phyloP scores from a whole-genome alignment of 129 eudicot genomes.

The Tagetes patula region DNA sequence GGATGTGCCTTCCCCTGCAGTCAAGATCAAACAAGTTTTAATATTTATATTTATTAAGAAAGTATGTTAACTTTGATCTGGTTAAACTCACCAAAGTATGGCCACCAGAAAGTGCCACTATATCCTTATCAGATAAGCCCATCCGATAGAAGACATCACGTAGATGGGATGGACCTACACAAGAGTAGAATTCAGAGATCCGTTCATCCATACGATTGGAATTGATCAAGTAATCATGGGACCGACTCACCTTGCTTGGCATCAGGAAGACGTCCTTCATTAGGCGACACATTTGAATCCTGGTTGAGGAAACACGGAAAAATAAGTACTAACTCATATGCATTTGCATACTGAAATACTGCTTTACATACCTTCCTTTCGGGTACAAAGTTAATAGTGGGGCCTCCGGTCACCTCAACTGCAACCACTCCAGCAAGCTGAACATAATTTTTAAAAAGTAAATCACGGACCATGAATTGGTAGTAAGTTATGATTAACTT shows the following conservation, averaged over 20 bases:
- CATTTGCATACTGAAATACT: background rate
- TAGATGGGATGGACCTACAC: slow-evolving; percentile 73
- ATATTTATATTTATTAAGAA: background rate
- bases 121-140: slow-evolving; percentile 89
- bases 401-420: slow-evolving; percentile 98
- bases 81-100: slow-evolving; percentile 72
- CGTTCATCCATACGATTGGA: background rate
- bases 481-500: background rate
- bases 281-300: slow-evolving; percentile 66
- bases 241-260: slow-evolving; percentile 70
- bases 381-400: slow-evolving; percentile 71
- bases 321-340: slow-evolving; percentile 1
- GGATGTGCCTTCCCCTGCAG: slow-evolving; percentile 82
- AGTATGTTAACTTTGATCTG: background rate
- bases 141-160: slow-evolving; percentile 84
- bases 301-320: slow-evolving; percentile 24
- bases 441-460: slow-evolving; percentile 20
- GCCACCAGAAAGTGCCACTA: slow-evolving; percentile 94
- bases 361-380: slow-evolving; percentile 72
- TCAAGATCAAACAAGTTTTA: slow-evolving; percentile 15
- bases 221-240: slow-evolving; percentile 10
- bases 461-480: slow-evolving; percentile 3
- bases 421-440: slow-evolving; percentile 99
- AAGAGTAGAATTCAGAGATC: background rate
- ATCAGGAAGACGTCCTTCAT: slow-evolving; percentile 97